Evolutionary conservation across 2,329 filamentous ascomycete genomes (phyloP), one percentile per base, ranked within the genome.

Genomic region (Teratosphaeria destructans): DNA sequence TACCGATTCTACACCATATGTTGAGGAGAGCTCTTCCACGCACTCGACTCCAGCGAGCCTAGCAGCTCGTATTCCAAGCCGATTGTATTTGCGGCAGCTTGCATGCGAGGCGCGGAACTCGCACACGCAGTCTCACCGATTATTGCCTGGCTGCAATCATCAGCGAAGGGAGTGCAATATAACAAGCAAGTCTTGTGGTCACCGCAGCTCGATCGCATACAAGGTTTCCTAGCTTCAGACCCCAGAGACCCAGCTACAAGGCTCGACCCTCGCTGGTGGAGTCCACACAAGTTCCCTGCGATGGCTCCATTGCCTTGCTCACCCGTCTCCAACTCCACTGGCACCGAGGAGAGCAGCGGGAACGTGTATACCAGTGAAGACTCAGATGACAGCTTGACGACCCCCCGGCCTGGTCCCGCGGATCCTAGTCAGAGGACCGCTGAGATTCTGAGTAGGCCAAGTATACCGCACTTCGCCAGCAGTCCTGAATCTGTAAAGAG

Each of bases 351-450:
- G 43, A 49, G 43, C 43, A 49, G 43, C 19, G 43, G 43, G 1
- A 49, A 49, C 43, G 43, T 49, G n/a, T 49, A 49, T 23, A 59
- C 64, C 53, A 62, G 64, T 37, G 68, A 66, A 29, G 69, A 72
- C 29, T 68, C 67, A 16, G 70, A 71, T 56, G 67, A 68, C 56
- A 66, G 64, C 34, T 67, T 71, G 19, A 71, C 68, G 35, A 72
- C 70, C 19, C 70, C 70, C 23, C 65, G 68, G 58, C 63, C 70
- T 52, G 70, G 70, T n/a, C 70, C 70, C 10, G 57, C 65, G 19
- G 68, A 71, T 60, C 68, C 69, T 1, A 59, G 61, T 12, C 61
- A 67, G 56, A 62, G 70, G 37, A 71, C 69, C 5, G 54, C 59
- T 19, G 66, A 59, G 12, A 67, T 64, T 57, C 59, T 72, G 49